Evolutionary conservation across 805 yeast species (phyloP).

Genomic region (Yarrowia porcina): DNA sequence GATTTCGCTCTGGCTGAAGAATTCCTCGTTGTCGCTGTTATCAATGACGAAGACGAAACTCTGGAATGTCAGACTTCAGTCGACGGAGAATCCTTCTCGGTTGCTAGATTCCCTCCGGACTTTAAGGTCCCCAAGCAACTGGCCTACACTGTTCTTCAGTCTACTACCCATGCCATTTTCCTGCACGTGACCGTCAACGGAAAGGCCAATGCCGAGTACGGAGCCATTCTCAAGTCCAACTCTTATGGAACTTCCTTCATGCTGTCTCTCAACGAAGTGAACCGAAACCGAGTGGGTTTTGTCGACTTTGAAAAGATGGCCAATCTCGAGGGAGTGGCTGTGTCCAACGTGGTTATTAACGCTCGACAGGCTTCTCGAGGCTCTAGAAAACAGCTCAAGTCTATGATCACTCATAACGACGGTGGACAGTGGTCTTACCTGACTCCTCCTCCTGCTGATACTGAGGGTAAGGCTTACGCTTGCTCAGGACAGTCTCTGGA

Average conservation of each 20-base stretch:
- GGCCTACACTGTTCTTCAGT: constrained; percentile 77
- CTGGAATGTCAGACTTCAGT: constrained; percentile 70
- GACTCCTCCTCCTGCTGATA: constrained; percentile 64
- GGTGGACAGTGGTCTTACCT: constrained; percentile 83
- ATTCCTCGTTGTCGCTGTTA: constrained; percentile 68
- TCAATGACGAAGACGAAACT: constrained; percentile 45
- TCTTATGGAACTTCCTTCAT: constrained; percentile 88
- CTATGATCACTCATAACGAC: constrained; percentile 81
- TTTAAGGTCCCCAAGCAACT: constrained; percentile 57
- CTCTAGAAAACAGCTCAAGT: constrained; percentile 55
- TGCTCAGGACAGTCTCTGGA: constrained; percentile 51
- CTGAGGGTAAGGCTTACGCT: constrained; percentile 52
- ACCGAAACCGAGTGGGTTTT: constrained; percentile 67
- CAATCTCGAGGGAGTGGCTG: constrained; percentile 78
- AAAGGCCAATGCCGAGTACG: constrained; percentile 55
- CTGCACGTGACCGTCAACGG: constrained; percentile 73
- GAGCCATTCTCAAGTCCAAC: constrained; percentile 81
- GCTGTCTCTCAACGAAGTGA: constrained; percentile 62
- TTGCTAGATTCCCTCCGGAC: constrained; percentile 71
- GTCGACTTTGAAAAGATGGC: constrained; percentile 87
- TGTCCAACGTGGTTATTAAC: constrained; percentile 68
- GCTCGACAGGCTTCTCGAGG: constrained; percentile 46
- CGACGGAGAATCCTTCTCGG: constrained; percentile 75
- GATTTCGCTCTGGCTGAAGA: constrained; percentile 73
- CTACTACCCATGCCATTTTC: constrained; percentile 68